phyloP scores from a whole-genome alignment of 306 rosid genomes.

The Prunus mira region DNA sequence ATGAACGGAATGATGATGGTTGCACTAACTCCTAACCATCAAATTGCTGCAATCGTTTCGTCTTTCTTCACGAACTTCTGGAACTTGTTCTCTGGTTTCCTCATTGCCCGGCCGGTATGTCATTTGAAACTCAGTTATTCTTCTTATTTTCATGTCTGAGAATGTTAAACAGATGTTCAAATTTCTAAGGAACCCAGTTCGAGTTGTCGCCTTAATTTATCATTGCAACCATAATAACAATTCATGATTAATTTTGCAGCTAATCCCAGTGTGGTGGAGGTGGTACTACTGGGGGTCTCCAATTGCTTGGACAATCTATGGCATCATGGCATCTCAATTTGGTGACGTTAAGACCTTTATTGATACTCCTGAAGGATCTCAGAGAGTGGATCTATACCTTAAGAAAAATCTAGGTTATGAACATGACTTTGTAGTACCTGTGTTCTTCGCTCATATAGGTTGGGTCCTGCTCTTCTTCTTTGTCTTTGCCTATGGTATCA shows the following conservation, averaged over 20 bases:
- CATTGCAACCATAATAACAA: not conserved
- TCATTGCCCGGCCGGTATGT: slow-evolving; percentile 54
- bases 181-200: no score
- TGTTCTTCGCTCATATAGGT: slow-evolving; percentile 30
- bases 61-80: slow-evolving; percentile 54
- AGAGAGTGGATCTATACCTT: slow-evolving; percentile 11
- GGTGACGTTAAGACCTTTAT: not conserved
- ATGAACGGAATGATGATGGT: slow-evolving; percentile 67
- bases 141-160: not conserved
- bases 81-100: slow-evolving; percentile 73
- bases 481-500: slow-evolving; percentile 34
- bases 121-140: slow-evolving; percentile 4
- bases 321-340: slow-evolving; percentile 27
- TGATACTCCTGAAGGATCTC: not conserved
- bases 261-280: slow-evolving; percentile 37
- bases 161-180: not conserved
- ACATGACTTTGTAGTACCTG: slow-evolving; percentile 22
- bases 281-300: slow-evolving; percentile 40
- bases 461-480: slow-evolving; percentile 34
- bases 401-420: slow-evolving; percentile 25
- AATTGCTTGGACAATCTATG: slow-evolving; percentile 34
- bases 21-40: slow-evolving; percentile 55
- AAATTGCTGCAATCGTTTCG: slow-evolving; percentile 49
- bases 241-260: slow-evolving; percentile 17
- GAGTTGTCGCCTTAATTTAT: not conserved